Percentiles rank a stretch among this genome's conserved stretches.
These are phyloP conservation scores for Wickerhamomyces sydowiorum DNA, from an alignment of 805 yeast genomes.

Conservation along the genomic window DNA sequence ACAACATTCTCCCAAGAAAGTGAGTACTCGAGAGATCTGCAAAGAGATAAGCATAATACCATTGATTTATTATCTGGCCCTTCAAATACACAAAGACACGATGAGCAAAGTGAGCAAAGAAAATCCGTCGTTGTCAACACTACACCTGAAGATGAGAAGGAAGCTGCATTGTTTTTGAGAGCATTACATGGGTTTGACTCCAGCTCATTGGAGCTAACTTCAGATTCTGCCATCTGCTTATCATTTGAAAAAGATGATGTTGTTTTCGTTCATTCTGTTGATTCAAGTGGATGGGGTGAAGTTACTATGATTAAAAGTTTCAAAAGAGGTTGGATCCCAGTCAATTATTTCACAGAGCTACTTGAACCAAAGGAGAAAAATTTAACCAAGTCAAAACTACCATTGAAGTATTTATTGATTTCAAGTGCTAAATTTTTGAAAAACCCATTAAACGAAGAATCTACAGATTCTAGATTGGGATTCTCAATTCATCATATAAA, in stretches of 20 bases:
- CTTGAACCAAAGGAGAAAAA: slow-evolving; percentile 22
- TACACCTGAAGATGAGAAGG: slow-evolving; percentile 32
- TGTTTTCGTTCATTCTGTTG: slow-evolving; percentile 74
- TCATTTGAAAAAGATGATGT: slow-evolving; percentile 65
- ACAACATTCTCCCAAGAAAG: slow-evolving; percentile 17
- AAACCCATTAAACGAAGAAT: slow-evolving; percentile 51
- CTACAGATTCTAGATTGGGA: slow-evolving; percentile 20
- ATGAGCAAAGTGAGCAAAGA: neutral
- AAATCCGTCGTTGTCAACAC: neutral
- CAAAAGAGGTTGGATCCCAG: slow-evolving; percentile 80
- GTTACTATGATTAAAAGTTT: slow-evolving; percentile 62
- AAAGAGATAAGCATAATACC: slow-evolving; percentile 63
- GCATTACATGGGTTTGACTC: slow-evolving; percentile 59
- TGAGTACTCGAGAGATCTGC: slow-evolving; percentile 40
- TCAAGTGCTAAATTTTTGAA: slow-evolving; percentile 62
- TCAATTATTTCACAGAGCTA: slow-evolving; percentile 61
- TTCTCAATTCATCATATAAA: slow-evolving; percentile 36
- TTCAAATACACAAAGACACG: neutral
- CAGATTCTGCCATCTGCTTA: slow-evolving; percentile 68
- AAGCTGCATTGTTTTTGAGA: slow-evolving; percentile 47
- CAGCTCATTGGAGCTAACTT: slow-evolving; percentile 50
- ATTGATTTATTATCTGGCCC: slow-evolving; percentile 30
- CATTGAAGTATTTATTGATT: slow-evolving; percentile 49
- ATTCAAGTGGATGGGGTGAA: slow-evolving; percentile 86
- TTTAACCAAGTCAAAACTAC: slow-evolving; percentile 20